Conservation (phyloP, 1,139 yeast genomes). For the Nakaseomyces sp. region DNA sequence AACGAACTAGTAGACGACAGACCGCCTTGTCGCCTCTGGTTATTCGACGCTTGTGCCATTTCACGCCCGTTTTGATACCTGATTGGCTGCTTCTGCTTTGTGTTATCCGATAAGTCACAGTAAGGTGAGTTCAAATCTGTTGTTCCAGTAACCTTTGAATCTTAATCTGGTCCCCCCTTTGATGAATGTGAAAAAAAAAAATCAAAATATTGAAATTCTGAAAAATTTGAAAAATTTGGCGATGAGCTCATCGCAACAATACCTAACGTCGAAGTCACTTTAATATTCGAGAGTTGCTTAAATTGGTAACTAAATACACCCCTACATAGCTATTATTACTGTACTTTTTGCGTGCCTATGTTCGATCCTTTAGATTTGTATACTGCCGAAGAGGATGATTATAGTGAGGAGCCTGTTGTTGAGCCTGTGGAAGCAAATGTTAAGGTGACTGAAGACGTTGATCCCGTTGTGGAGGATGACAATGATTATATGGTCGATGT, state of each 20-base stretch:
- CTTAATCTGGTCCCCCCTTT: too few species aligned
- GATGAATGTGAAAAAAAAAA: too few species aligned
- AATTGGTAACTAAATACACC: too few species aligned
- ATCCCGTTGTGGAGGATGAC: constrained; percentile 17
- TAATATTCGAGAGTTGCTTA: too few species aligned
- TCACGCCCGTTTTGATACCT: too few species aligned
- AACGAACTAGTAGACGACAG: not conserved
- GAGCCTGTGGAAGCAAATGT: not conserved
- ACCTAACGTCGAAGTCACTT: not conserved
- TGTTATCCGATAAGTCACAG: too few species aligned
- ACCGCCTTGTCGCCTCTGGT: constrained; percentile 2
- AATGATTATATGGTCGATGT: constrained; percentile 40
- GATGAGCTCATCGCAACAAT: constrained; percentile 4
- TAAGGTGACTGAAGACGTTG: constrained; percentile 3
- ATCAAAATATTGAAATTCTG: too few species aligned
- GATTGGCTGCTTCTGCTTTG: too few species aligned
- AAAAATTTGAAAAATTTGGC: not conserved
- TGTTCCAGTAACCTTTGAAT: too few species aligned
- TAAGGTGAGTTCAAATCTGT: too few species aligned
- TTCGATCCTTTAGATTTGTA: constrained; percentile 34
- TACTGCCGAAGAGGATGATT: constrained; percentile 15
- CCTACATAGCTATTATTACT: too few species aligned
- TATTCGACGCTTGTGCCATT: not conserved
- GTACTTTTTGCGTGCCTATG: too few species aligned
- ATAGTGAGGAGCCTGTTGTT: not conserved